Conservation (phyloP, 306 rosid genomes). For the Adenanthera pavonina region DNA sequence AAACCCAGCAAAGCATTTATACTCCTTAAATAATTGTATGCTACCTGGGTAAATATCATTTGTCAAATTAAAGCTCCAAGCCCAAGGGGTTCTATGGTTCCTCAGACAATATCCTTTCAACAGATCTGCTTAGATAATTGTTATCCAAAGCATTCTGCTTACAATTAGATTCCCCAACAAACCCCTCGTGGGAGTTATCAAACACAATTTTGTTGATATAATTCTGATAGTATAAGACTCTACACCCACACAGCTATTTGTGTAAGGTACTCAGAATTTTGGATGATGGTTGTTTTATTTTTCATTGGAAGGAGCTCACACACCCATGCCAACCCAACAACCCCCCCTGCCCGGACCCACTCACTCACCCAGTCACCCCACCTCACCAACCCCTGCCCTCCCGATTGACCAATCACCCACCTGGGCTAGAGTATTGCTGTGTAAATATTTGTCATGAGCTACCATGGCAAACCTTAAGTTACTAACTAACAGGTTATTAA, state of each 20-base stretch:
- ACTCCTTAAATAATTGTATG: no score
- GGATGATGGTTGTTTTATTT: neutral
- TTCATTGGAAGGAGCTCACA: neutral
- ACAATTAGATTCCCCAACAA: no score
- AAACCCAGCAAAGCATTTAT: no score
- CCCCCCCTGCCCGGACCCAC: neutral
- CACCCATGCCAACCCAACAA: neutral
- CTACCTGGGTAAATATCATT: no score
- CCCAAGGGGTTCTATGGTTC: no score
- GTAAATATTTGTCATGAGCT: neutral
- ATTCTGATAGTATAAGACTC: neutral
- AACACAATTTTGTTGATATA: neutral
- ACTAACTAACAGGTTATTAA: neutral
- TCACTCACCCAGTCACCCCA: neutral
- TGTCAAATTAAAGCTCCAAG: no score
- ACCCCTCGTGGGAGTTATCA: neutral
- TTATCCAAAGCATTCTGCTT: no score
- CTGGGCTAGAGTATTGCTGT: neutral
- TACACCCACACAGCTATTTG: neutral
- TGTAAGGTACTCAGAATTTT: neutral
- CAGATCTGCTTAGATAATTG: no score
- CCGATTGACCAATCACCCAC: neutral
- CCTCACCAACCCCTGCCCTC: neutral
- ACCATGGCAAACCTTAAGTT: neutral
- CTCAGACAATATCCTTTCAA: no score